These are phyloP conservation scores for Alternaria sp. DNA, from an alignment of 2,329 filamentous ascomycete species.

Conservation along the genomic window DNA sequence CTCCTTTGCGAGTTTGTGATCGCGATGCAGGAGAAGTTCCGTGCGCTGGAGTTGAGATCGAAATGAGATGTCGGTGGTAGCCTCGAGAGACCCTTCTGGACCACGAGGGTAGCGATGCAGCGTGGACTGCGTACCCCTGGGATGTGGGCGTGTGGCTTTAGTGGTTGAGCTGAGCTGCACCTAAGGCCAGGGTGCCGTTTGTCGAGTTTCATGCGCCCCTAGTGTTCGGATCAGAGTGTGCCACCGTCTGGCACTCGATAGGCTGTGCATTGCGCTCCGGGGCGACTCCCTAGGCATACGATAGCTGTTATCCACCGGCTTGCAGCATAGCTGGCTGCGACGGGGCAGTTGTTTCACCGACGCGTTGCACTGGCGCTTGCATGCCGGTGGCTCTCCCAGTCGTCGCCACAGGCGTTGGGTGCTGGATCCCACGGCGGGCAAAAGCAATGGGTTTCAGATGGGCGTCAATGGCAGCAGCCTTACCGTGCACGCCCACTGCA, in stretches of 20 bases:
- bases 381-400: neutral
- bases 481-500: slow-evolving; percentile 16
- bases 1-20: slow-evolving; percentile 5
- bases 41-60: slow-evolving; percentile 8
- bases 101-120: slow-evolving; percentile 2
- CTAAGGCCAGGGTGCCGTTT: slow-evolving; percentile 12
- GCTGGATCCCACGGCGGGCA: neutral
- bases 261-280: slow-evolving; percentile 12
- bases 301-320: slow-evolving; percentile 15
- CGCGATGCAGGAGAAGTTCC: slow-evolving; percentile 8
- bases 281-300: slow-evolving; percentile 6
- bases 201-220: slow-evolving; percentile 27
- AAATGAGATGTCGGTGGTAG: slow-evolving; percentile 4
- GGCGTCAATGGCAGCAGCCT: slow-evolving; percentile 22
- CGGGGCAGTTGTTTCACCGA: slow-evolving; percentile 19
- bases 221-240: slow-evolving; percentile 15
- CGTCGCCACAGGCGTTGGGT: slow-evolving; percentile 6
- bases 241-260: slow-evolving; percentile 10
- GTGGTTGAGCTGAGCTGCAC: slow-evolving; percentile 15
- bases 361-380: slow-evolving; percentile 17
- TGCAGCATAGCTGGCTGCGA: slow-evolving; percentile 8
- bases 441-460: slow-evolving; percentile 14
- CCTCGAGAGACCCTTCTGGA: slow-evolving; percentile 7
- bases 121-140: slow-evolving; percentile 2
- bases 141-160: slow-evolving; percentile 9